Evolutionary conservation across 192 early-diverging fungal genomes (phyloP).

Genomic region (Backusella morwellensis): DNA sequence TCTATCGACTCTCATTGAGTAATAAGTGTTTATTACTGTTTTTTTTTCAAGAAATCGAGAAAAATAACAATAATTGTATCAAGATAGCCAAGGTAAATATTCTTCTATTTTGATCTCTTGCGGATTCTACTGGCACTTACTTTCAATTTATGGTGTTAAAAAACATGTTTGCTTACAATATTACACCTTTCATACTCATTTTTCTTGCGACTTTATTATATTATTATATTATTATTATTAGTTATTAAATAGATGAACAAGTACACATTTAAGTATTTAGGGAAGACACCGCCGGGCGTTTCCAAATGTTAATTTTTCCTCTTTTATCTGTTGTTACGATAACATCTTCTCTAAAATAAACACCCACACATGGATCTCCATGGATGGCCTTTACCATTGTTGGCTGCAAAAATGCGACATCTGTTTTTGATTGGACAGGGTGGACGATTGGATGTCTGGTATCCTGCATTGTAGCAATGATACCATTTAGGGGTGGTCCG

Average conservation of each 20-base stretch:
- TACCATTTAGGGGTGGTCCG: conserved; percentile 2
- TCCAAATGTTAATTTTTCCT: conserved; percentile 31
- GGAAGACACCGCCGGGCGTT: conserved; percentile 23
- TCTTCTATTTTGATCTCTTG: background rate
- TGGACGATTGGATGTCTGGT: conserved; percentile 20
- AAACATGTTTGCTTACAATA: background rate
- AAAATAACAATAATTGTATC: background rate
- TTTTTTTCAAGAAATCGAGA: background rate
- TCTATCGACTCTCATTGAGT: background rate
- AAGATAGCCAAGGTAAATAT: background rate
- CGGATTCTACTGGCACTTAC: background rate
- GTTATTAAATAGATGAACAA: background rate
- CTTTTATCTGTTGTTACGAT: conserved; percentile 40
- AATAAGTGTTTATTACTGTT: background rate
- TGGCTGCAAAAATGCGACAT: conserved; percentile 38
- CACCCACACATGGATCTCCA: conserved; percentile 35
- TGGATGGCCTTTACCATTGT: conserved; percentile 36
- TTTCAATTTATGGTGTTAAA: background rate
- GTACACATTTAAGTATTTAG: background rate
- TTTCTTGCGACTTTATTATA: no score
- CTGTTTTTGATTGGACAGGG: conserved; percentile 31
- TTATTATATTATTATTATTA: background rate
- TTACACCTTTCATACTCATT: background rate
- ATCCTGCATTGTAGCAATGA: conserved; percentile 12
- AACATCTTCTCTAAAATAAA: conserved; percentile 38